Conservation (phyloP, 345 rosid genomes). For the Hibiscus tridactylites region DNA sequence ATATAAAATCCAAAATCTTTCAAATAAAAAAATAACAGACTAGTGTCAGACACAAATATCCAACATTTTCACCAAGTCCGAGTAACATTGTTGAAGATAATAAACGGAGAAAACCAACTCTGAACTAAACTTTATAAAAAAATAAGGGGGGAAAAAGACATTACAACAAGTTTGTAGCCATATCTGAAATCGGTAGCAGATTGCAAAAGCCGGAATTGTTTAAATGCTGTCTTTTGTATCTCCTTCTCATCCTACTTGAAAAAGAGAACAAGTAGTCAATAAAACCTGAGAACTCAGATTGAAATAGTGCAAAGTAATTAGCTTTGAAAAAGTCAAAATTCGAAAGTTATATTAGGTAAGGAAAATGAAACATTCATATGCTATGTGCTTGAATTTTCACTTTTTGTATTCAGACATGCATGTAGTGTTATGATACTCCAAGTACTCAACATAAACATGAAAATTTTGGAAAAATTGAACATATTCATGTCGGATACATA, state of each 20-base stretch:
- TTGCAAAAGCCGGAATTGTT: conserved; percentile 61
- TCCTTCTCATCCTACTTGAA: conserved; percentile 75
- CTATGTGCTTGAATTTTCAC: neutral
- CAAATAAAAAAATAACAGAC: too few relatives aligned
- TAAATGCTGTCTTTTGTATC: conserved; percentile 77
- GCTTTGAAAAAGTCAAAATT: neutral
- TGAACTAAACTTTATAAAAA: neutral
- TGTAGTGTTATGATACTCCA: too few relatives aligned
- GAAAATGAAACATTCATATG: neutral
- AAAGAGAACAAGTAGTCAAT: conserved; percentile 7
- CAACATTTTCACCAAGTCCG: neutral
- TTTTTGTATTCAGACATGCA: too few relatives aligned
- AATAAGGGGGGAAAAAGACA: conserved; percentile 3
- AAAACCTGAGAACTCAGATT: neutral
- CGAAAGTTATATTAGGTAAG: neutral
- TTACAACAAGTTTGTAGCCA: conserved; percentile 96
- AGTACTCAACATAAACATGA: neutral
- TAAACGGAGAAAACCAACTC: neutral
- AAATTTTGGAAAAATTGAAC: neutral
- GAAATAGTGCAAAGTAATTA: neutral
- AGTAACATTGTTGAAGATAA: neutral
- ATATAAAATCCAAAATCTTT: too few relatives aligned
- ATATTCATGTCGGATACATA: neutral
- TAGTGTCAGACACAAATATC: neutral
- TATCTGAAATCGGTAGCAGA: conserved; percentile 76